phyloP scores from a whole-genome alignment of 2,329 filamentous ascomycete genomes.

The Fusarium compactum region DNA sequence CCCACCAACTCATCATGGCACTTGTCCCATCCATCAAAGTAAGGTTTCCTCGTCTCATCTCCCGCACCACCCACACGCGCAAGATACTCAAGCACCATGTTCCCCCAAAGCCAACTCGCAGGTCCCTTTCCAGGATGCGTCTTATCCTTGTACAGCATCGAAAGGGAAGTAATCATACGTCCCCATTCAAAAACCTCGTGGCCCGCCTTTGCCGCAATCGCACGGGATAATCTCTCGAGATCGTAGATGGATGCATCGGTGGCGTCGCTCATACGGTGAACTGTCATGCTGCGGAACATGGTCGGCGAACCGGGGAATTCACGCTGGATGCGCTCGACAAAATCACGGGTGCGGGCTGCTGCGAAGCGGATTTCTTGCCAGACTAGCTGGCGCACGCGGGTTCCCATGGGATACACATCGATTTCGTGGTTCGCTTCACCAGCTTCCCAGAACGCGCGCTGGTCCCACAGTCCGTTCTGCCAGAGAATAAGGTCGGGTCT shows the following conservation, averaged over 20 bases:
- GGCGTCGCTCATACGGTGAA: conserved; percentile 32
- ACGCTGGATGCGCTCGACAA: conserved; percentile 16
- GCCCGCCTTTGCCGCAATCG: conserved; percentile 34
- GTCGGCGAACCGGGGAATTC: conserved; percentile 27
- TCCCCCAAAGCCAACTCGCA: conserved; percentile 41
- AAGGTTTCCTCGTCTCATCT: conserved; percentile 28
- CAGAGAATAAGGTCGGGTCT: conserved; percentile 36
- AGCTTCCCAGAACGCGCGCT: conserved; percentile 38
- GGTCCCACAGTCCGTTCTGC: conserved; percentile 41
- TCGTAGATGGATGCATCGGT: conserved; percentile 34
- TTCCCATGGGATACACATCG: conserved; percentile 33
- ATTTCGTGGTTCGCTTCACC: conserved; percentile 36
- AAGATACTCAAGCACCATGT: conserved; percentile 41
- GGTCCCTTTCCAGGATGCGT: conserved; percentile 36
- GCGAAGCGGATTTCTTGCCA: conserved; percentile 39
- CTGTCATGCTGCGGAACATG: conserved; percentile 37
- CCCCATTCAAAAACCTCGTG: conserved; percentile 41
- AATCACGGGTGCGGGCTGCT: conserved; percentile 27
- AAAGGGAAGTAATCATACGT: conserved; percentile 28
- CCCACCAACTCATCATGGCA: conserved; percentile 27
- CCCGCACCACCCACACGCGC: conserved; percentile 22
- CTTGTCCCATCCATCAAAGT: conserved; percentile 37
- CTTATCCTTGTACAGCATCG: conserved; percentile 42
- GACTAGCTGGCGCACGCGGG: conserved; percentile 30
- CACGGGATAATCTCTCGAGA: conserved; percentile 30